Conservation (phyloP, 2,329 filamentous ascomycete species). For the Monilinia fructigena region DNA sequence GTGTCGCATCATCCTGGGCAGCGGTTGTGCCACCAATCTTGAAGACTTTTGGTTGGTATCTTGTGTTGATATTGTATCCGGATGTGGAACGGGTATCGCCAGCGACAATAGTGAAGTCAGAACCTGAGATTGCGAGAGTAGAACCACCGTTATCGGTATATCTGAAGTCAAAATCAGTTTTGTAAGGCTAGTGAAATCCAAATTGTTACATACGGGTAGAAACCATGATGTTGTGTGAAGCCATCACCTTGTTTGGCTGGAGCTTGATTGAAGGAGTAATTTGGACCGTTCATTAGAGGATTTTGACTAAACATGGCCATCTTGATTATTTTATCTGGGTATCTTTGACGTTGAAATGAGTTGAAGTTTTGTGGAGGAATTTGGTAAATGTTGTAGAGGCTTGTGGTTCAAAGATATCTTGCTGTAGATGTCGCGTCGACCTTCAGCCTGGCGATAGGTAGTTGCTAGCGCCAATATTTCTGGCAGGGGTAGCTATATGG, state of each 20-base stretch:
- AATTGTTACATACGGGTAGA: conserved; percentile 75
- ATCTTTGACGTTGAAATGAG: conserved; percentile 14
- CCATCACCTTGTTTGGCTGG: conserved; percentile 55
- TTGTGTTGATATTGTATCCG: conserved; percentile 98
- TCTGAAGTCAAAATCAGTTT: conserved; percentile 47
- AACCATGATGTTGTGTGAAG: conserved; percentile 68
- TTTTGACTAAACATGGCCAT: conserved; percentile 73
- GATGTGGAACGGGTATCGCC: conserved; percentile 95
- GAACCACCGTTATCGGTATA: conserved; percentile 99
- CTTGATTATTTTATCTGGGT: conserved; percentile 33
- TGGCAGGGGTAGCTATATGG: conserved; percentile 35
- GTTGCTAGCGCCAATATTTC: conserved; percentile 22
- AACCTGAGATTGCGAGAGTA: conserved; percentile 89
- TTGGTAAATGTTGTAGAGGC: conserved; percentile 17
- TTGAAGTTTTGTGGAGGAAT: conserved; percentile 16
- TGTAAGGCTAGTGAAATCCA: background rate
- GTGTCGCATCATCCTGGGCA: conserved; percentile 78
- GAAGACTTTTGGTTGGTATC: conserved; percentile 94
- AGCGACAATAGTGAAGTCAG: conserved; percentile 92
- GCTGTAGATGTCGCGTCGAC: conserved; percentile 31
- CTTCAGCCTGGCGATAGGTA: conserved; percentile 30
- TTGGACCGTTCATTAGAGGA: conserved; percentile 65
- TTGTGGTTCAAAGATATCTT: conserved; percentile 18
- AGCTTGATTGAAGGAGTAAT: conserved; percentile 65
- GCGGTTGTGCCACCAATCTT: conserved; percentile 90